These are phyloP conservation scores for Kokia cookei DNA, from an alignment of 441 rosid species.

Conservation along the genomic window DNA sequence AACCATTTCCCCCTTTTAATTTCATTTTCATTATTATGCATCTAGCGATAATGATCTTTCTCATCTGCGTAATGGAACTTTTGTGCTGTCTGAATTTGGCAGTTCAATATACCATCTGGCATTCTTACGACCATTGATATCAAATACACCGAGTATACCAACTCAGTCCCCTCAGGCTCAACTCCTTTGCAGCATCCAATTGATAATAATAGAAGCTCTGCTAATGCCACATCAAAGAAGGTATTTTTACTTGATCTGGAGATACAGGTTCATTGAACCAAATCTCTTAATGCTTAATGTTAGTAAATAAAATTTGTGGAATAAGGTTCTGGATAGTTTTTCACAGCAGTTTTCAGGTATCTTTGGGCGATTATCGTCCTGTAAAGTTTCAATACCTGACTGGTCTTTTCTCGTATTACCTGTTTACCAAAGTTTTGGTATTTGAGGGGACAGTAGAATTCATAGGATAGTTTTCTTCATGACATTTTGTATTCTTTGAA, in stretches of 20 bases:
- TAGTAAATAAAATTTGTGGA: background rate
- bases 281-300: background rate
- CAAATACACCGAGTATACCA: conserved; percentile 36
- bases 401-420: background rate
- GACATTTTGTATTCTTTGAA: background rate
- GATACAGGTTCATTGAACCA: background rate
- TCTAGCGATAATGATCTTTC: background rate
- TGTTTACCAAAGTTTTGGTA: background rate
- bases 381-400: background rate
- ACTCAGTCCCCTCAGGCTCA: conserved; percentile 37
- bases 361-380: background rate
- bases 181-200: background rate
- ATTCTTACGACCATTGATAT: conserved; percentile 45
- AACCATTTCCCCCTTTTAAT: background rate
- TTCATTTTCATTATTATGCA: background rate
- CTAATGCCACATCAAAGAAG: conserved; percentile 41
- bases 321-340: background rate
- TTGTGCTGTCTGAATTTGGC: conserved; percentile 21
- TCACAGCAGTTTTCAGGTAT: background rate
- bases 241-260: conserved; percentile 22
- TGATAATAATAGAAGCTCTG: conserved; percentile 17
- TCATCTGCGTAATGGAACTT: background rate
- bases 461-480: background rate
- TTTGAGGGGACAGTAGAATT: background rate
- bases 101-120: conserved; percentile 64